Evolutionary conservation across 257 asterid species (phyloP), one percentile per base, ranked within the genome.

Genomic region (Cynanchum wilfordii): DNA sequence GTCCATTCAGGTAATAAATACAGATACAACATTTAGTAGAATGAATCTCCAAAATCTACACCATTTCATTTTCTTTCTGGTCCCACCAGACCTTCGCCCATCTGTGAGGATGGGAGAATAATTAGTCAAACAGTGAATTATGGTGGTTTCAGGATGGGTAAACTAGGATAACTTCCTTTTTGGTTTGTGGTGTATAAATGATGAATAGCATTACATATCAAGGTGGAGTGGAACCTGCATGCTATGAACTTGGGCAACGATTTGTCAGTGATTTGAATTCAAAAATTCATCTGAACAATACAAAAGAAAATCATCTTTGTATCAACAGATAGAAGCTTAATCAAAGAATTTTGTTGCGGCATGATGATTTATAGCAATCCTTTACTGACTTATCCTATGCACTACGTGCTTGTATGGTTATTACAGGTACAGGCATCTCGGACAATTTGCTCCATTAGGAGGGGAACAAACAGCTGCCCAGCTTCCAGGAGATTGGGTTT

Each of bases 401-500:
- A 50, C 64, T 50, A 4, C 54, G 45, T 71, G 30, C 49, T 59
- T 20, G 52, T 36, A 56, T 56, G 38, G 50, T 30, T 66, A 60
- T 44, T 85, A 19, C 74, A 93, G 98, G 87, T 94, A 94, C 95
- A 84, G 86, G 80, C 99, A 94, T 86, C 80, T 94, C 22, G 99
- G 99, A 70, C 99, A 94, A 76, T 94, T 94, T 73, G 99, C 99
- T 68, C 97, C 97, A 29, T 74, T 94, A 83, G 99, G 99, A 77
- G 97, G 97, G 36, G 97, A 91, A 85, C 97, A 94, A 74, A 89
- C 99, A 11, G 99, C 98, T 47, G 99, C 99, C 38, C 89, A 91
- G 81, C 97, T 94, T 69, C 99, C 97, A 5, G 97, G 99, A 82
- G 97, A 94, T 82, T 94, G 99, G 97, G 89, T 94, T 73, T 94